Conservation (phyloP, 2,329 filamentous ascomycete genomes). For the Mycosphaerella arachidis region DNA sequence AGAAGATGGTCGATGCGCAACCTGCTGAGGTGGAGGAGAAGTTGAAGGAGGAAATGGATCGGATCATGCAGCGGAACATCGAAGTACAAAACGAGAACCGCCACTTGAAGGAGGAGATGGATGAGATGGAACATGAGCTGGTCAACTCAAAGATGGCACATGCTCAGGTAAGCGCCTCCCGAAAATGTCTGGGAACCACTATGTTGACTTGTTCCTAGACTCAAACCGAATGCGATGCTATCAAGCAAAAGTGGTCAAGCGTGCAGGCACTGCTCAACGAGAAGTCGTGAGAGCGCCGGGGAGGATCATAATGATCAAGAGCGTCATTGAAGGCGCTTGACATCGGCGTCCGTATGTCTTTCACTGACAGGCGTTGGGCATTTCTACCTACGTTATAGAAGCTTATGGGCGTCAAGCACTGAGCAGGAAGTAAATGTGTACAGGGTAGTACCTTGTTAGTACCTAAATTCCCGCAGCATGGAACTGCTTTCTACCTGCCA, state of each 20-base stretch:
- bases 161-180: constrained; percentile 69
- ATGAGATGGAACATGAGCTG: constrained; percentile 85
- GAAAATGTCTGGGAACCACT: not conserved
- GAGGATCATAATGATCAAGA: not conserved
- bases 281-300: not conserved
- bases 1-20: constrained; percentile 82
- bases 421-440: not conserved
- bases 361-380: not conserved
- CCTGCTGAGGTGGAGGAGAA: constrained; percentile 76
- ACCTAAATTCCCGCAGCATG: not conserved
- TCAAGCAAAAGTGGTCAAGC: constrained; percentile 48
- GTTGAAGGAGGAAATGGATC: constrained; percentile 80
- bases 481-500: no score
- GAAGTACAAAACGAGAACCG: constrained; percentile 94
- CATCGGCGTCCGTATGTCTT: not conserved
- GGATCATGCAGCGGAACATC: constrained; percentile 84
- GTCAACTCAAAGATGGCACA: constrained; percentile 93
- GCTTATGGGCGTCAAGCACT: not conserved
- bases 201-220: constrained; percentile 34
- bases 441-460: not conserved
- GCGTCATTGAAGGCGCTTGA: not conserved
- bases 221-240: constrained; percentile 45
- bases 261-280: constrained; percentile 42
- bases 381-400: not conserved
- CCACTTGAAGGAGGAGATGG: constrained; percentile 79